A percentile compares a stretch with the other conserved stretches of the same genome.
phyloP scores from a whole-genome alignment of 768 basidiomycete genomes.

The Nidularia pulvinata region DNA sequence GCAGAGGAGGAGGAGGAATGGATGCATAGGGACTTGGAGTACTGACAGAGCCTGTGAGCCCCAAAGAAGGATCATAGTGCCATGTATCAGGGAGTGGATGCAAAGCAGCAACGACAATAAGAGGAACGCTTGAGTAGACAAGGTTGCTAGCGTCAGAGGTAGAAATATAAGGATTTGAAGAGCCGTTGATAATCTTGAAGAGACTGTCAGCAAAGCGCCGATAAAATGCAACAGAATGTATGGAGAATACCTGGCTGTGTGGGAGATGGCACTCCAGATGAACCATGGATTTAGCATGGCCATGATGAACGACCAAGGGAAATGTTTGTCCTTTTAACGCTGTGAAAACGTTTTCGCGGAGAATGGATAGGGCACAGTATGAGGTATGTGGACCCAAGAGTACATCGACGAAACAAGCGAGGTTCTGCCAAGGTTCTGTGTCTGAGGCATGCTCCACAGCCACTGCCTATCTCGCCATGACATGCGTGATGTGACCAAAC shows the following conservation, averaged over 20 bases:
- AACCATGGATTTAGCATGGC: constrained; percentile 58
- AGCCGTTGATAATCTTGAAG: constrained; percentile 66
- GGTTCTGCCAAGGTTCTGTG: no score
- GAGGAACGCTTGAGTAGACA: constrained; percentile 79
- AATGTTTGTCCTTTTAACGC: no score
- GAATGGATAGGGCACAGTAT: no score
- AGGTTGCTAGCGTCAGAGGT: constrained; percentile 81
- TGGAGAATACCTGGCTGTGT: constrained; percentile 52
- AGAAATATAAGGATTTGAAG: constrained; percentile 83
- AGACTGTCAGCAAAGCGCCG: constrained; percentile 2
- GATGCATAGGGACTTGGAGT: constrained; percentile 85
- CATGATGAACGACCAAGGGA: background rate
- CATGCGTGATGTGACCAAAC: no score
- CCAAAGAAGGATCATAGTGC: constrained; percentile 73
- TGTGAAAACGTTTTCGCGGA: no score
- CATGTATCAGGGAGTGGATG: constrained; percentile 78
- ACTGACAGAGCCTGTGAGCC: constrained; percentile 72
- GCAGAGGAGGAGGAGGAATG: constrained; percentile 82
- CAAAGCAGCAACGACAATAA: constrained; percentile 79
- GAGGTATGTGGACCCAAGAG: no score
- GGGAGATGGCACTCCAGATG: constrained; percentile 64
- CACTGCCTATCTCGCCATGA: no score
- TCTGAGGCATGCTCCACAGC: no score
- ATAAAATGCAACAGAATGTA: background rate
- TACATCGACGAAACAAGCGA: no score